A percentile compares a stretch with the other conserved stretches of the same genome.
These are phyloP conservation scores for Exophiala mesophila DNA, from an alignment of 2,329 filamentous ascomycete genomes.

Conservation along the genomic window DNA sequence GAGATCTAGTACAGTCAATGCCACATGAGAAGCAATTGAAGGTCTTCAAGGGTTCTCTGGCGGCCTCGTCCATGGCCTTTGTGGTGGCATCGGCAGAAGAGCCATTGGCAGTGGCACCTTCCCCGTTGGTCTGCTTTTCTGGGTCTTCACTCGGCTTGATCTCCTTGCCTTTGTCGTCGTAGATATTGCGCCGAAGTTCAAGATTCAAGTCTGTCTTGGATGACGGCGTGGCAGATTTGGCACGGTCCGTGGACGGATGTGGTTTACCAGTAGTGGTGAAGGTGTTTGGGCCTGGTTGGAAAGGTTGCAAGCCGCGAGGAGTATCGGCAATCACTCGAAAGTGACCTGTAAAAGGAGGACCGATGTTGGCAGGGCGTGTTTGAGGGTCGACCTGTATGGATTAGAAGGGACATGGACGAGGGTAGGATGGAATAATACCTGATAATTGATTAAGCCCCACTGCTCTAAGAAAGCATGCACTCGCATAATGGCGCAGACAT, in stretches of 20 bases:
- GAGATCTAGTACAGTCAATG: slow-evolving; percentile 73
- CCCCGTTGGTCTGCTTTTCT: slow-evolving; percentile 64
- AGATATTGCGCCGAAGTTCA: slow-evolving; percentile 92
- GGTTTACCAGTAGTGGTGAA: slow-evolving; percentile 58
- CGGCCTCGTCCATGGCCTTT: slow-evolving; percentile 57
- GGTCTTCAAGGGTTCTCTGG: slow-evolving; percentile 60
- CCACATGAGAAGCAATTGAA: slow-evolving; percentile 88
- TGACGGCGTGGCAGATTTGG: slow-evolving; percentile 59
- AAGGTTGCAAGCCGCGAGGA: slow-evolving; percentile 86
- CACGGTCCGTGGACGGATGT: slow-evolving; percentile 64
- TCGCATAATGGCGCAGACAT: slow-evolving; percentile 98
- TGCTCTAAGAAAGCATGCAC: slow-evolving; percentile 97
- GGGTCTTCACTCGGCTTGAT: slow-evolving; percentile 65
- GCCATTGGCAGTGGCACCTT: slow-evolving; percentile 64
- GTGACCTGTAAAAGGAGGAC: slow-evolving; percentile 93
- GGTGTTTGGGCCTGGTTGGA: slow-evolving; percentile 82
- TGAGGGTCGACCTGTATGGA: slow-evolving; percentile 79
- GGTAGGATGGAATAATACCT: slow-evolving; percentile 54
- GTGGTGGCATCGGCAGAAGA: slow-evolving; percentile 54
- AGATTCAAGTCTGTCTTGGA: slow-evolving; percentile 80
- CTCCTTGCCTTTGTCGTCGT: slow-evolving; percentile 86
- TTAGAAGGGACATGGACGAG: slow-evolving; percentile 26
- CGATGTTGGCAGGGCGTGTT: slow-evolving; percentile 88
- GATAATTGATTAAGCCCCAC: slow-evolving; percentile 98
- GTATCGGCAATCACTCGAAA: slow-evolving; percentile 96